Base-by-base conservation (phyloP, 768 basidiomycete species). In the Tulasnella sp. region DNA sequence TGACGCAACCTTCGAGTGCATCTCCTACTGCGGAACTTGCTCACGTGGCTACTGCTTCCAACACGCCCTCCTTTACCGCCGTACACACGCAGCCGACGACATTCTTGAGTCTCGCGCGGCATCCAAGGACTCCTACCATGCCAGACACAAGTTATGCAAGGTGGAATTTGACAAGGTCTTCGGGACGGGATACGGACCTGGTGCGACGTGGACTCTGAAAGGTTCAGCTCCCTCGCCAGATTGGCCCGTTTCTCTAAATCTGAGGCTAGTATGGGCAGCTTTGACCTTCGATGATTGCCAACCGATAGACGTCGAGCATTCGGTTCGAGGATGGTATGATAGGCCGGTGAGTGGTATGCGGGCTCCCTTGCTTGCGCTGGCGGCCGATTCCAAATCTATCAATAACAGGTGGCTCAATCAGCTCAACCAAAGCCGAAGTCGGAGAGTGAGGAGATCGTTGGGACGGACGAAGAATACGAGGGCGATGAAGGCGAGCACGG, bases 291-390 rank as follows among this genome's bases (percentile, higher is more conserved):
- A 63, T 8, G 69, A 70, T 34, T 82, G 80, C 66, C 75, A 71
- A 44, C 79, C 84, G 1, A 56, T 77, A 15, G 76, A 77, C 62
- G 43, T 63, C 8, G 64, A 69, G 7, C 69, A 69, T 30, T 71
- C 76, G n/a, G 69, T 67, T 44, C 68, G 69, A 21, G 86, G 86
- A 3, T 87, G 80, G 79, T 88, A 88, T 64, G 86, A 88, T 61
- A 65, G 67, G 56, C 68, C 65, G 51, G 58, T 59, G 19, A 29
- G 58, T 38, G 47, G 26, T 50, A n/a, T n/a, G n/a, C n/a, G n/a
- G n/a, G n/a, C n/a, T n/a, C n/a, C n/a, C n/a, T n/a, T n/a, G n/a
- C n/a, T n/a, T n/a, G n/a, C n/a, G n/a, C n/a, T n/a, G n/a, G n/a
- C n/a, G n/a, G n/a, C n/a, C n/a, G 19, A 1, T 34, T 30, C 34